Percentiles rank a stretch among this genome's conserved stretches.
phyloP scores from a whole-genome alignment of 495 filamentous ascomycete species.

The Pseudoneurospora amorphoporcata region DNA sequence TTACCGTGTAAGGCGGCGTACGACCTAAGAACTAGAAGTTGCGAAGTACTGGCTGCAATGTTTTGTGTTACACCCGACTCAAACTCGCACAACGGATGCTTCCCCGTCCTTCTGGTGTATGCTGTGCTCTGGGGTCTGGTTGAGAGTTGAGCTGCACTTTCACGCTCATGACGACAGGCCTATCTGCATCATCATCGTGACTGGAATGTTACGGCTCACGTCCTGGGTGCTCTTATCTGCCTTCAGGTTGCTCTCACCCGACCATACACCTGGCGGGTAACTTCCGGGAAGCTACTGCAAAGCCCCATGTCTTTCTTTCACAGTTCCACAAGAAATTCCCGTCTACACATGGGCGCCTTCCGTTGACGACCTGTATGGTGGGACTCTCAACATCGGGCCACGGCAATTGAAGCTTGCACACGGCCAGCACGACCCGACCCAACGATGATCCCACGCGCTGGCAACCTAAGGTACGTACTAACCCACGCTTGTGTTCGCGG shows the following conservation, averaged over 20 bases:
- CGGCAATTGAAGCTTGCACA: not conserved
- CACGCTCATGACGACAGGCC: not conserved
- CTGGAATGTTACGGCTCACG: not conserved
- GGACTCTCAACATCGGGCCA: not conserved
- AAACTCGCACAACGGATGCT: slow-evolving; percentile 3
- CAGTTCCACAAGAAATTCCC: not conserved
- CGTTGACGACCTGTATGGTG: not conserved
- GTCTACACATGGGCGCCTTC: not conserved
- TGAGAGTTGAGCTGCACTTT: not conserved
- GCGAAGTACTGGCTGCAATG: not conserved
- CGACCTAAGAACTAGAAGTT: not conserved
- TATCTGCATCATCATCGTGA: not conserved
- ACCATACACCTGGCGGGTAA: not conserved
- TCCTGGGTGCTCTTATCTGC: not conserved
- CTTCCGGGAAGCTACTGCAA: not conserved
- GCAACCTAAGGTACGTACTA: not conserved
- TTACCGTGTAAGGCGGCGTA: not conserved
- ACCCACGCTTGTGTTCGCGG: not conserved
- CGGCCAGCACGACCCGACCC: not conserved
- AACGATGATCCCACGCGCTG: not conserved
- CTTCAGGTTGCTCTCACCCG: not conserved
- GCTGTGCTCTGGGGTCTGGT: not conserved
- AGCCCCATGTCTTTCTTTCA: not conserved
- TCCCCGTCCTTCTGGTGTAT: not conserved
- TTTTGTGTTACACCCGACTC: not conserved